Percentiles rank a stretch among this genome's conserved stretches.
Conservation (phyloP, 345 rosid species). For the Dipteronia dyeriana region DNA sequence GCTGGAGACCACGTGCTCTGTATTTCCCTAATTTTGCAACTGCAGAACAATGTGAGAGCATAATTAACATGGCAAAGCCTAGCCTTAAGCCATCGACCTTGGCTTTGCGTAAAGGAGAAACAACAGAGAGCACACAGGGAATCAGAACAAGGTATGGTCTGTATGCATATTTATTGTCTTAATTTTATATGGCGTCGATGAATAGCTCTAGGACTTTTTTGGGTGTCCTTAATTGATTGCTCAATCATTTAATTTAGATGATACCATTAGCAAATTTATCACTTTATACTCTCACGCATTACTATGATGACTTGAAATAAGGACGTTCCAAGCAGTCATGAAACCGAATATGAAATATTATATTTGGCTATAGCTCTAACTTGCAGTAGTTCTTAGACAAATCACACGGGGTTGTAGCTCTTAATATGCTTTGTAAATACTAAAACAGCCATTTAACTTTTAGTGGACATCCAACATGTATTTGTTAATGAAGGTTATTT, state of each 20-base stretch:
- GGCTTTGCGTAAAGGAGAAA: constrained; percentile 61
- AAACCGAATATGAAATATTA: not conserved
- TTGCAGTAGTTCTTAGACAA: not conserved
- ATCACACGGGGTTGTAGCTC: not conserved
- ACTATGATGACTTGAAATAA: not conserved
- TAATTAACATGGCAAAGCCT: constrained; percentile 49
- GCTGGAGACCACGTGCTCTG: constrained; percentile 70
- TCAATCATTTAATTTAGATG: not conserved
- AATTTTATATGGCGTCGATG: not conserved
- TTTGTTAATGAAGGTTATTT: not conserved
- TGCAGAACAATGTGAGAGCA: constrained; percentile 53
- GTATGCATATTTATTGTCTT: not conserved
- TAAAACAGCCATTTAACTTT: not conserved
- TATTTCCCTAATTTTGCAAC: constrained; percentile 63
- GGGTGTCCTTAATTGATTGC: not conserved
- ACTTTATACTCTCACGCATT: not conserved
- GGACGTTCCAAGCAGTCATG: not conserved
- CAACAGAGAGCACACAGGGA: constrained; percentile 40
- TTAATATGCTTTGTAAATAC: not conserved
- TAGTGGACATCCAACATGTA: not conserved
- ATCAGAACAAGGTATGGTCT: constrained; percentile 65
- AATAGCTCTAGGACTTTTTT: not conserved
- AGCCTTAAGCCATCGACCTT: constrained; percentile 55
- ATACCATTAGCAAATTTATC: not conserved
- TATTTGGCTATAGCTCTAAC: not conserved